Base-by-base conservation (phyloP, 371 early-diverging fungal species). In the Mucor indicus region DNA sequence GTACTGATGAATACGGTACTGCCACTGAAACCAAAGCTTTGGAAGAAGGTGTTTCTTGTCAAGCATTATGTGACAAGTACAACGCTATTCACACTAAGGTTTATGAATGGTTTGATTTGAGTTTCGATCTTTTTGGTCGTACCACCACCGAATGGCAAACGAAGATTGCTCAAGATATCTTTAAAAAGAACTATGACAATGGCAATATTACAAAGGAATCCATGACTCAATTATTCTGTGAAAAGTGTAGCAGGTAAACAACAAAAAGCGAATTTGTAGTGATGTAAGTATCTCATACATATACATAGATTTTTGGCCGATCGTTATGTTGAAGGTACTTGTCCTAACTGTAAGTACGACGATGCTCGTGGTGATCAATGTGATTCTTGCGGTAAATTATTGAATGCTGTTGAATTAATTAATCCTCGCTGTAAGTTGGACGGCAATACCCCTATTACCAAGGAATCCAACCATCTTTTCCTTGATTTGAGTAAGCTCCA, bases 1-100 rank as follows among this genome's bases (percentile, higher is more conserved):
- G 99, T 55, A 99, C 99, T 2, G 99, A 99, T 71, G 99, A 99
- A 77, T 99, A 99, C 71, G 99, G 99, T 47, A 99, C 99, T 21
- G 98, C 99, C 10, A 99, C 99, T 4, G 99, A 99, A 77, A 98
- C 99, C 37, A 97, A 96, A 70, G 99, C 99, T 5, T 69, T 98
- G 23, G 90, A 96, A 57, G 95, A 96, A 57, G 87, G 88, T 8
- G 75, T 92, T 7, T 74, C 90, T 16, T 98, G 98, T 66, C 83
- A 86, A 55, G 96, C 86, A 48, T 85, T 99, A 20, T 98, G 99
- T 69, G 96, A 97, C 75, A 95, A 96, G 74, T 99, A 99, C 77
- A 74, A 91, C 64, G 81, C 80, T 8, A 67, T 96, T 42, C 99
- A 99, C 75, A 79, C 71, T 45, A 72, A 85, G 29, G 87, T 96